Percentiles rank a stretch among this genome's conserved stretches.
Evolutionary conservation across 495 filamentous ascomycete genomes (phyloP).

Genomic region (Apiosordaria backusii): DNA sequence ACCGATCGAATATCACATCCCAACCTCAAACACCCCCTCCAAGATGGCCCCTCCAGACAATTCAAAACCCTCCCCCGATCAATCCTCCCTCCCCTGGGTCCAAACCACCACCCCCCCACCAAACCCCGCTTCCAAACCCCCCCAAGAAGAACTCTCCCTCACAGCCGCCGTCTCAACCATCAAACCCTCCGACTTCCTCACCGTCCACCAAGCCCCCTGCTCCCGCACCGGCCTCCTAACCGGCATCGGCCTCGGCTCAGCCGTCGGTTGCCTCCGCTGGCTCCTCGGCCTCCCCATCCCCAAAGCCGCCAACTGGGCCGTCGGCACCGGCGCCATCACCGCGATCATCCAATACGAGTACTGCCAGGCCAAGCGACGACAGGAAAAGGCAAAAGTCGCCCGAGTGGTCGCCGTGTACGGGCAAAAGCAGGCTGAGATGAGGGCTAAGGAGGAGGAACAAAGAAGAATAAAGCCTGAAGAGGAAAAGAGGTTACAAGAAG

Average conservation of each 20-base stretch:
- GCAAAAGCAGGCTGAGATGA: constrained; percentile 55
- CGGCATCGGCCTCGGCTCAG: constrained; percentile 76
- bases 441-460: constrained; percentile 41
- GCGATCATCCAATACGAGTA: constrained; percentile 71
- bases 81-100: background rate
- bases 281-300: constrained; percentile 57
- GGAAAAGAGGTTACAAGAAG: constrained; percentile 48
- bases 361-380: constrained; percentile 65
- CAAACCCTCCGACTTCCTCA: constrained; percentile 62
- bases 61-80: background rate
- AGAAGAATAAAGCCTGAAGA: constrained; percentile 37
- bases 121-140: background rate
- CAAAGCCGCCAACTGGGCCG: constrained; percentile 77
- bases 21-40: background rate
- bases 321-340: constrained; percentile 63
- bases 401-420: constrained; percentile 77
- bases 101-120: constrained; percentile 10
- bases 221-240: constrained; percentile 75
- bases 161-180: constrained; percentile 65
- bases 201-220: constrained; percentile 77
- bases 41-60: background rate
- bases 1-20: background rate
- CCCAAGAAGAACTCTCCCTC: constrained; percentile 38
- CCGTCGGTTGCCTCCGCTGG: constrained; percentile 64
- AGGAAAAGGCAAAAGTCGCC: constrained; percentile 75